Percentiles rank a stretch among this genome's conserved stretches.
Conservation (phyloP, 176 grass and related monocot species). For the Microstegium vimineum region DNA sequence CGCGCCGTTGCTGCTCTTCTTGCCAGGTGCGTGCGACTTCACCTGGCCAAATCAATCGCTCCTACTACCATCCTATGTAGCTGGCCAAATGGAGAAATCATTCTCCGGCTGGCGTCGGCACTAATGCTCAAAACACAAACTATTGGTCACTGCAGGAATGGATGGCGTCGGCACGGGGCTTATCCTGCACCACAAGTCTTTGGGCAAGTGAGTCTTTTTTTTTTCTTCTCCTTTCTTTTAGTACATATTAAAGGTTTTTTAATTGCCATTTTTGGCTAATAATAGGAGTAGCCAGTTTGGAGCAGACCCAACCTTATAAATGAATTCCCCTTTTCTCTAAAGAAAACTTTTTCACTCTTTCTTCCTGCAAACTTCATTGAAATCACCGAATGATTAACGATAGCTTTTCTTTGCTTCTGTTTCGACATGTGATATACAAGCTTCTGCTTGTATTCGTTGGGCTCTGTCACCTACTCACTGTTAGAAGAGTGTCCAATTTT, state of each 20-base stretch:
- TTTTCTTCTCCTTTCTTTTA: not conserved
- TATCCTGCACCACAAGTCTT: conserved; percentile 88
- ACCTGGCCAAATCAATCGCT: not conserved
- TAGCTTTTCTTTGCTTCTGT: not conserved
- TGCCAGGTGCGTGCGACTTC: conserved; percentile 47
- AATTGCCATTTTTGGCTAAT: not conserved
- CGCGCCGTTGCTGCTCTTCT: conserved; percentile 78
- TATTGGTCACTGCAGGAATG: conserved; percentile 39
- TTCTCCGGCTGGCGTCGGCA: no score
- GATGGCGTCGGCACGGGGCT: conserved; percentile 87
- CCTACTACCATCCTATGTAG: not conserved
- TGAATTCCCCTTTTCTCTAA: not conserved
- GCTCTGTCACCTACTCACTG: not conserved
- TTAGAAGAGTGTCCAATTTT: not conserved
- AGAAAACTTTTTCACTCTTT: not conserved
- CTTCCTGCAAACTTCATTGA: not conserved
- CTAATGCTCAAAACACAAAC: not conserved
- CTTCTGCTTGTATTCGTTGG: not conserved
- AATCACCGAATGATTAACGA: not conserved
- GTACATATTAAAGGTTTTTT: not conserved
- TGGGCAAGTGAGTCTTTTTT: conserved; percentile 73
- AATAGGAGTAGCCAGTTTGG: not conserved
- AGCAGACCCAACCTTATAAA: not conserved
- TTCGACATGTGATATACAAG: not conserved
- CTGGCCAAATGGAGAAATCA: no score